Conservation (phyloP, 768 basidiomycete genomes). For the Roridomyces roridus region DNA sequence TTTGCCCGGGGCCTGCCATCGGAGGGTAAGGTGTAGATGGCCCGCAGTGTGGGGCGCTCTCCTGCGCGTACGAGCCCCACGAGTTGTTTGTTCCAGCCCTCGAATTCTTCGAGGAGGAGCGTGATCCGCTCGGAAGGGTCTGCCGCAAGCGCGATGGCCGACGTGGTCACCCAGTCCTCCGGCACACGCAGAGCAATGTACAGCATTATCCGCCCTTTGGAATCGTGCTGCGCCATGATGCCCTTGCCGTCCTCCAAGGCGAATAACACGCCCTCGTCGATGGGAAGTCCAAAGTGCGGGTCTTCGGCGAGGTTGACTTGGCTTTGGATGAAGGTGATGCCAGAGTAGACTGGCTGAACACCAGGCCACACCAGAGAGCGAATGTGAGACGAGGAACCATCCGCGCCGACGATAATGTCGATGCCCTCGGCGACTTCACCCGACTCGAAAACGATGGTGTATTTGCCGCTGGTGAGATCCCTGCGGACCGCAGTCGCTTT, state of each 20-base stretch:
- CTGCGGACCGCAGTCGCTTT: slow-evolving; percentile 5
- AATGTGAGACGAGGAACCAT: slow-evolving; percentile 33
- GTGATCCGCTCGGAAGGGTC: not conserved
- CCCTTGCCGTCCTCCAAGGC: slow-evolving; percentile 30
- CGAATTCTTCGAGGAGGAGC: slow-evolving; percentile 7
- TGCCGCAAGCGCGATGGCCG: slow-evolving; percentile 9
- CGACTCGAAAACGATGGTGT: slow-evolving; percentile 29
- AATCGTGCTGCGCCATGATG: slow-evolving; percentile 40
- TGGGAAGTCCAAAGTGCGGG: slow-evolving; percentile 22
- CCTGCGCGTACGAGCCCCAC: slow-evolving; percentile 13
- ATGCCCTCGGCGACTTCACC: not conserved
- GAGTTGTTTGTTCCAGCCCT: slow-evolving; percentile 13
- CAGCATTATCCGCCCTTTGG: slow-evolving; percentile 29
- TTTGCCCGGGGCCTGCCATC: not conserved
- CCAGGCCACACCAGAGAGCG: slow-evolving; percentile 34
- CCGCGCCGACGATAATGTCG: slow-evolving; percentile 14
- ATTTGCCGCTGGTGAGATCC: not conserved
- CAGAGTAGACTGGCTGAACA: slow-evolving; percentile 35
- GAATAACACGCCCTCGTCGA: slow-evolving; percentile 32
- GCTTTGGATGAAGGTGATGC: slow-evolving; percentile 23
- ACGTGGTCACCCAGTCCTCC: slow-evolving; percentile 11
- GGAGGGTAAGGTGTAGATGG: slow-evolving; percentile 17
- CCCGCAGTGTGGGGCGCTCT: not conserved
- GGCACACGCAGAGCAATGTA: slow-evolving; percentile 24
- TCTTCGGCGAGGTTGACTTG: slow-evolving; percentile 13